Conservation (phyloP, 768 basidiomycete species). For the Naganishia friedmannii region DNA sequence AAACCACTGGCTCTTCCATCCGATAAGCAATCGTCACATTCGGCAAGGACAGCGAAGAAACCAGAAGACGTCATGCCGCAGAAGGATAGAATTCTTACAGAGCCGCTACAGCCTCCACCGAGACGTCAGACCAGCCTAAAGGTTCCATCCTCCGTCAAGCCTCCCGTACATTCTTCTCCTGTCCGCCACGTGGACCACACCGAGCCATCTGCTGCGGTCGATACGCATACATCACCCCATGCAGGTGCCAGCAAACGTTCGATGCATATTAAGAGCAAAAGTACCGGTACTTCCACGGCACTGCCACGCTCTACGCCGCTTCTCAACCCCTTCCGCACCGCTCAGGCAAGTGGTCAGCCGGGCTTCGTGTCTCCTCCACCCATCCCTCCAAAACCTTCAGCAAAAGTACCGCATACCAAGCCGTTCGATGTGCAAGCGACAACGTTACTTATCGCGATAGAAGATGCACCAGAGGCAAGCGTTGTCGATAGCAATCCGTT, state of each 20-base stretch:
- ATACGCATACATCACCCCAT: neutral
- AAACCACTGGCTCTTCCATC: neutral
- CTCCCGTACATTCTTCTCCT: neutral
- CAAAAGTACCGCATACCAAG: neutral
- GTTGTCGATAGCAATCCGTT: conserved; percentile 16
- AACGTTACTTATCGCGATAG: neutral
- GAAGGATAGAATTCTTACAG: neutral
- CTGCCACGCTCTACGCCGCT: conserved; percentile 8
- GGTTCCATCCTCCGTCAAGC: neutral
- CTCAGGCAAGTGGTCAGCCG: neutral
- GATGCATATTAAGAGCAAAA: conserved; percentile 15
- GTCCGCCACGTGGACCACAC: neutral
- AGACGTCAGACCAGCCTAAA: conserved; percentile 12
- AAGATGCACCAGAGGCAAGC: neutral
- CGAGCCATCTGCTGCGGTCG: neutral
- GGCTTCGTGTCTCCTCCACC: conserved; percentile 13
- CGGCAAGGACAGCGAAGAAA: neutral
- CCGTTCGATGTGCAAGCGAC: neutral
- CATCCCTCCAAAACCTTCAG: conserved; percentile 4
- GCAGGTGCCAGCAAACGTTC: neutral
- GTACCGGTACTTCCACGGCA: neutral
- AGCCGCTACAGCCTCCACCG: conserved; percentile 3
- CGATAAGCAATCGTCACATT: neutral
- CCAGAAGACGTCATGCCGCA: neutral
- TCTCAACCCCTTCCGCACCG: conserved; percentile 7